Evolutionary conservation across 116 monocot genomes (phyloP).

Genomic region (Phalaenopsis hybrid): DNA sequence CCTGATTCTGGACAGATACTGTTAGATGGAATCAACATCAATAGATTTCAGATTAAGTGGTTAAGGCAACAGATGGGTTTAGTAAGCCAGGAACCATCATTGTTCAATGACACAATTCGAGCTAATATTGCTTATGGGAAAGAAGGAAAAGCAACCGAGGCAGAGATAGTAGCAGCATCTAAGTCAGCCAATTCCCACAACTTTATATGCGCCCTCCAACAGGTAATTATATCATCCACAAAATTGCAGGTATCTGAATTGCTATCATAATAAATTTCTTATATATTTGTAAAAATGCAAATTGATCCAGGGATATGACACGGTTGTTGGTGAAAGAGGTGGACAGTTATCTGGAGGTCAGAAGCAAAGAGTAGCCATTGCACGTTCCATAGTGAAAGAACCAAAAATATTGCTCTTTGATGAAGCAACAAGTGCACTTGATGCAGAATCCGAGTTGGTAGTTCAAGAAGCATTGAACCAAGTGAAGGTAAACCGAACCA

Average conservation of each 20-base stretch:
- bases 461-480: constrained; percentile 21
- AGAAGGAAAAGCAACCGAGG: constrained; percentile 21
- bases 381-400: constrained; percentile 9
- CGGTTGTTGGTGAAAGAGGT: constrained; percentile 19
- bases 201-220: constrained; percentile 14
- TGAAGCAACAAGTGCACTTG: constrained; percentile 18
- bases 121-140: constrained; percentile 24
- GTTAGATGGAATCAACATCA: constrained; percentile 18
- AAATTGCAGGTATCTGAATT: background rate
- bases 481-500: constrained; percentile 14
- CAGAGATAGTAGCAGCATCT: constrained; percentile 20
- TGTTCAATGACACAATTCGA: constrained; percentile 24
- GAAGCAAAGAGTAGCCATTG: constrained; percentile 17
- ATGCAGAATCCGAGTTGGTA: constrained; percentile 20
- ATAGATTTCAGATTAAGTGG: constrained; percentile 17
- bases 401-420: constrained; percentile 14
- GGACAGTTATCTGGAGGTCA: constrained; percentile 21
- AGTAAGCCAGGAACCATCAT: constrained; percentile 20
- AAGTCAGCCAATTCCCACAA: constrained; percentile 28
- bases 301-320: constrained; percentile 17
- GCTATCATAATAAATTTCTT: no score
- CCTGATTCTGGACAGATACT: constrained; percentile 19
- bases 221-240: constrained; percentile 10
- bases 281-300: background rate
- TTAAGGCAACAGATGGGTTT: constrained; percentile 27